Conservation (phyloP, 345 rosid species). For the Lenwebbia sp. region DNA sequence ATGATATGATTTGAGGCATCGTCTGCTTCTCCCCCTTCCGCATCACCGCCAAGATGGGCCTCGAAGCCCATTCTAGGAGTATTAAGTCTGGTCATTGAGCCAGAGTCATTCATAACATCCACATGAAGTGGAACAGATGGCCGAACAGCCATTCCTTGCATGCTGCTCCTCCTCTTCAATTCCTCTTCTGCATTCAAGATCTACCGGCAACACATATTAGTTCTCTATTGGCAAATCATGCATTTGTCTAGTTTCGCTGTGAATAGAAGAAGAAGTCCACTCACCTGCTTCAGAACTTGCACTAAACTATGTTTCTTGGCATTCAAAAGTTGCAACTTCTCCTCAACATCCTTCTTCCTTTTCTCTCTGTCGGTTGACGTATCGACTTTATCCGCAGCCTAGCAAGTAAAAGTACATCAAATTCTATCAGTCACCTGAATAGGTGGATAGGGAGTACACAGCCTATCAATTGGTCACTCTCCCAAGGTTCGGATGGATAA, state of each 20-base stretch:
- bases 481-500: neutral
- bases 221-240: neutral
- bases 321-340: conserved; percentile 57
- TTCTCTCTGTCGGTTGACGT: conserved; percentile 30
- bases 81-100: conserved; percentile 37
- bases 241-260: neutral
- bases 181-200: conserved; percentile 85
- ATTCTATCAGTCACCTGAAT: neutral
- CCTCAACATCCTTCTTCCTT: conserved; percentile 60
- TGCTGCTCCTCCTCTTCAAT: conserved; percentile 48
- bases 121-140: conserved; percentile 62
- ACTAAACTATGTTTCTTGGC: conserved; percentile 85
- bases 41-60: conserved; percentile 43
- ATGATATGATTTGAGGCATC: conserved; percentile 44
- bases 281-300: conserved; percentile 80
- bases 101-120: conserved; percentile 60
- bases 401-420: neutral
- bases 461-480: neutral
- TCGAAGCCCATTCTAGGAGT: conserved; percentile 55
- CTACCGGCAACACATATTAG: conserved; percentile 16
- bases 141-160: conserved; percentile 35
- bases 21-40: conserved; percentile 69
- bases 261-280: neutral
- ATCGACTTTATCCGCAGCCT: conserved; percentile 27
- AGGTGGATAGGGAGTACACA: neutral